These are phyloP conservation scores for Schizophyllum amplum DNA, from an alignment of 1,284 basidiomycete species.

Conservation along the genomic window DNA sequence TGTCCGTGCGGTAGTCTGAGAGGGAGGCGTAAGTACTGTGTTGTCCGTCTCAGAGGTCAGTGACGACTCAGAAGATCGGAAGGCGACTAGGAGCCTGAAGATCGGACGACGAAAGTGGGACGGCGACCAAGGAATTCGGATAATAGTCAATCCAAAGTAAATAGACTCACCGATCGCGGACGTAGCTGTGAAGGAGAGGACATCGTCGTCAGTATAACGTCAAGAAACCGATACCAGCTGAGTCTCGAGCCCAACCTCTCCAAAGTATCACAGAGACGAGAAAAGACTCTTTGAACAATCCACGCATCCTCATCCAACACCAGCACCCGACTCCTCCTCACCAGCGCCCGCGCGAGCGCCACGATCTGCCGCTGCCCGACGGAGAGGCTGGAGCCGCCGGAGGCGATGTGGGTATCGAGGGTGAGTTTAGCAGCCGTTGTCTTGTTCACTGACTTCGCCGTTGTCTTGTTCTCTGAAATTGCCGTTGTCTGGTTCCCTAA, in stretches of 20 bases:
- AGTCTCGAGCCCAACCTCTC: too few relatives aligned
- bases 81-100: too few relatives aligned
- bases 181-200: constrained; percentile 10
- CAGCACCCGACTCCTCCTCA: constrained; percentile 47
- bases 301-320: constrained; percentile 40
- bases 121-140: too few relatives aligned
- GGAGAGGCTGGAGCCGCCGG: constrained; percentile 56
- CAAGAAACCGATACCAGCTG: too few relatives aligned
- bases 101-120: too few relatives aligned
- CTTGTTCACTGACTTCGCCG: constrained; percentile 10
- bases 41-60: too few relatives aligned
- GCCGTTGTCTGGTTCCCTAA: too few relatives aligned
- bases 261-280: too few relatives aligned
- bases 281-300: constrained; percentile 25
- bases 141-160: too few relatives aligned
- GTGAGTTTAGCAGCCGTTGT: constrained; percentile 41
- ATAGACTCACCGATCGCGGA: constrained; percentile 13
- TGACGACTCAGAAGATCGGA: too few relatives aligned
- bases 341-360: constrained; percentile 40
- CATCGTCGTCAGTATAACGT: background rate
- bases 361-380: constrained; percentile 67
- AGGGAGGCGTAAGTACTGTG: too few relatives aligned
- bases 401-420: constrained; percentile 42
- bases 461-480: too few relatives aligned
- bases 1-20: constrained; percentile 40